phyloP scores from a whole-genome alignment of 768 basidiomycete species.

The Pleurotus salmoneostramineus region DNA sequence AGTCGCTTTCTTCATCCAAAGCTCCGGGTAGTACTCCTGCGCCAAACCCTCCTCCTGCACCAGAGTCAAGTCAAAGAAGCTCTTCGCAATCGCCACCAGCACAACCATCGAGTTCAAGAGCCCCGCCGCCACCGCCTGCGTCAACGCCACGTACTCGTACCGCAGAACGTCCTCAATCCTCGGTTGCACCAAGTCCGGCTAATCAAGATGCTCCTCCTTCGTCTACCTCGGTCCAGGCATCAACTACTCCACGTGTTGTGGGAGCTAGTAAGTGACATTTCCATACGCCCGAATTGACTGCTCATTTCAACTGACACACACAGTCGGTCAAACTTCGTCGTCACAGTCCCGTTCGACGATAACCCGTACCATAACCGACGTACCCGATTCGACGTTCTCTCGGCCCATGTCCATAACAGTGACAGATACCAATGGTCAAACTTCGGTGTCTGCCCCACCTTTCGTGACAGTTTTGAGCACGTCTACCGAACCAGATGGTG shows the following conservation, averaged over 20 bases:
- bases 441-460: slow-evolving; percentile 37
- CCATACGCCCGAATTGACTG: neutral
- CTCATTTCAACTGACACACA: neutral
- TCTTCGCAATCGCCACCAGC: neutral
- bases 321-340: neutral
- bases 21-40: neutral
- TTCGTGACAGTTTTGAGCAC: slow-evolving; percentile 43
- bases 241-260: neutral
- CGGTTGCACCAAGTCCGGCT: neutral
- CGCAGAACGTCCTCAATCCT: neutral
- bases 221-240: neutral
- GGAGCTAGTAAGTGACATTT: neutral
- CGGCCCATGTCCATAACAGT: slow-evolving; percentile 37
- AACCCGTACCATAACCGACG: slow-evolving; percentile 38
- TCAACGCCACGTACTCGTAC: neutral
- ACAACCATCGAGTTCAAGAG: neutral
- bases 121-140: neutral
- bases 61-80: neutral
- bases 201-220: neutral
- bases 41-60: neutral
- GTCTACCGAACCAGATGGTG: slow-evolving; percentile 41
- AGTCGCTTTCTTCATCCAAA: neutral
- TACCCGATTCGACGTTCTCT: slow-evolving; percentile 39
- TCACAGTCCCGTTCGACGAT: slow-evolving; percentile 1
- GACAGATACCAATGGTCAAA: slow-evolving; percentile 32